These are phyloP conservation scores for Ophiocordyceps polyrhachis-furcata DNA, from an alignment of 2,329 filamentous ascomycete genomes.

Conservation along the genomic window DNA sequence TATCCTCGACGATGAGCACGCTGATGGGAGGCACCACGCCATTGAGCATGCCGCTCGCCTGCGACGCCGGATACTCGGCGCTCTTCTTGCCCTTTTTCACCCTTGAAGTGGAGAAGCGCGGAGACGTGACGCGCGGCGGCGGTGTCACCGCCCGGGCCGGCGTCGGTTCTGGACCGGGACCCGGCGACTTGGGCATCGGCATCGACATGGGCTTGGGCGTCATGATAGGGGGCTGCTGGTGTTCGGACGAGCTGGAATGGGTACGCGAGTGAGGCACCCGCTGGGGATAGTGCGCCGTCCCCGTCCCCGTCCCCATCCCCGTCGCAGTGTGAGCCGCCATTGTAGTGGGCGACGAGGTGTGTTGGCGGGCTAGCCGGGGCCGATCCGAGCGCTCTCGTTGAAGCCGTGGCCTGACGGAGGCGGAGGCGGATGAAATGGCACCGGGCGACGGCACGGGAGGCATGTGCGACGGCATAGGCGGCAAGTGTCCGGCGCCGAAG, in stretches of 20 bases:
- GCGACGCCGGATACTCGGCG: constrained; percentile 19
- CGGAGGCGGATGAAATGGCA: constrained; percentile 39
- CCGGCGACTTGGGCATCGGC: constrained; percentile 30
- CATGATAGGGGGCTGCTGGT: constrained; percentile 21
- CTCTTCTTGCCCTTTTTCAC: constrained; percentile 36
- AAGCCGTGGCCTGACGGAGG: constrained; percentile 24
- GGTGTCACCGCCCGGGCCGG: constrained; percentile 32
- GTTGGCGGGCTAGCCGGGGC: constrained; percentile 47
- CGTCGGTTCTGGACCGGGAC: constrained; percentile 29
- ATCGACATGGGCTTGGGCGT: constrained; percentile 28
- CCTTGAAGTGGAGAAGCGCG: constrained; percentile 24
- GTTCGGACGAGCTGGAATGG: constrained; percentile 40
- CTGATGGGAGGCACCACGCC: constrained; percentile 87
- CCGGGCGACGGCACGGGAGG: constrained; percentile 71
- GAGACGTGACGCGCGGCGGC: constrained; percentile 28
- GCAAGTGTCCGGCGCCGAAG: constrained; percentile 60
- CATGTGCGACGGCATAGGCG: constrained; percentile 59
- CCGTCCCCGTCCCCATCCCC: constrained; percentile 13
- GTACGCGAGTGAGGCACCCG: constrained; percentile 32
- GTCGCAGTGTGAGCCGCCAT: constrained; percentile 11
- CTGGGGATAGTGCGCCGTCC: constrained; percentile 15
- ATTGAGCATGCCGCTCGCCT: constrained; percentile 47
- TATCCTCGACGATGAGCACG: constrained; percentile 94
- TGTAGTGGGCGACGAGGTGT: constrained; percentile 67
- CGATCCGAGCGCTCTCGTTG: constrained; percentile 37